These are phyloP conservation scores for Echinochloa phyllopogon DNA, from an alignment of 176 grass and related monocot genomes.

Conservation along the genomic window DNA sequence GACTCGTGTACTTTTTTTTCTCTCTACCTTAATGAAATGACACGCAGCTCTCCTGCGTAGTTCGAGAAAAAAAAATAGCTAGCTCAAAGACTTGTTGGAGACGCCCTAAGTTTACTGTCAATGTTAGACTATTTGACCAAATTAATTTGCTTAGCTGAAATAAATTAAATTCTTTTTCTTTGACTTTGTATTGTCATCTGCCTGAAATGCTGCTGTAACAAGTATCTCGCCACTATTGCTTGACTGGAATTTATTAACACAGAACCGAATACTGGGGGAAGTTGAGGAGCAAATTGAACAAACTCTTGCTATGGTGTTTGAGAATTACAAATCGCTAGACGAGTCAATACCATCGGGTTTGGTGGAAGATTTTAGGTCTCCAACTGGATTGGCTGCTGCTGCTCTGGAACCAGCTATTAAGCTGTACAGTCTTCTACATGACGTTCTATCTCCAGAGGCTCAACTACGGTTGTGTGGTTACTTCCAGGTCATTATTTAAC, in stretches of 20 bases:
- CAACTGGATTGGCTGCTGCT: constrained; percentile 79
- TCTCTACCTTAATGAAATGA: too few relatives aligned
- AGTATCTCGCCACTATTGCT: constrained; percentile 26
- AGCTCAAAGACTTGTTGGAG: too few relatives aligned
- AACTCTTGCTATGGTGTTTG: constrained; percentile 80
- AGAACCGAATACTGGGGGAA: constrained; percentile 97
- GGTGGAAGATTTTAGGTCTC: constrained; percentile 74
- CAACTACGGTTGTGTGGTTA: constrained; percentile 94
- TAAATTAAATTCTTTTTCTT: constrained; percentile 6
- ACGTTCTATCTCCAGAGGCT: constrained; percentile 92
- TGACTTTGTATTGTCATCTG: constrained; percentile 8
- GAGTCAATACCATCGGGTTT: constrained; percentile 79
- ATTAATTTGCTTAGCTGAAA: constrained; percentile 35
- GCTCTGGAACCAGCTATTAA: constrained; percentile 87
- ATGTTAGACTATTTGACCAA: constrained; percentile 10
- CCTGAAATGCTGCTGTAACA: constrained; percentile 17
- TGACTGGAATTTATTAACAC: constrained; percentile 35
- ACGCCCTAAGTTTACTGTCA: not conserved
- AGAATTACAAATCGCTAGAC: constrained; percentile 97
- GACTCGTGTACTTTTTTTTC: too few relatives aligned
- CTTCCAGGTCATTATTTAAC: constrained; percentile 75
- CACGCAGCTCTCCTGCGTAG: too few relatives aligned
- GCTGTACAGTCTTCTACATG: constrained; percentile 93
- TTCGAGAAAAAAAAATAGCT: too few relatives aligned
- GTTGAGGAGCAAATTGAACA: constrained; percentile 91